A percentile compares a stretch with the other conserved stretches of the same genome.
These are phyloP conservation scores for Coniochaeta prunicola DNA, from an alignment of 2,329 filamentous ascomycete species.

Conservation along the genomic window DNA sequence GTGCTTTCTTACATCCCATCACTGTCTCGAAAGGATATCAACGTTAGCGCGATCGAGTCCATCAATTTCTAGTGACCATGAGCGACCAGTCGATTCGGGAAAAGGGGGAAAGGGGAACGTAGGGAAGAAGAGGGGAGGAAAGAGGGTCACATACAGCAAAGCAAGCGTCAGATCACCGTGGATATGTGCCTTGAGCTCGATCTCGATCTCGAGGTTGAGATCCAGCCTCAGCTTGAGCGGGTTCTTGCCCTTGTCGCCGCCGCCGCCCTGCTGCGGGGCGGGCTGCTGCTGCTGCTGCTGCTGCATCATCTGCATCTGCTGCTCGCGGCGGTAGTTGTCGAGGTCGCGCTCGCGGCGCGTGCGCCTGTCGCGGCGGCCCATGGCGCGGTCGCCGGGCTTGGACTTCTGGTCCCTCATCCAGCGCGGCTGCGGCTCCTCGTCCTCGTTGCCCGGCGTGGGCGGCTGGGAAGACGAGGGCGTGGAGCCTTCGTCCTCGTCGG, in stretches of 20 bases:
- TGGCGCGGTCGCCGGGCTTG: conserved; percentile 7
- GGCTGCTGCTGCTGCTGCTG: conserved; percentile 20
- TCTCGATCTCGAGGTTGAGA: conserved; percentile 71
- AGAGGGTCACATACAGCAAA: conserved; percentile 49
- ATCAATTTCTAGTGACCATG: not conserved
- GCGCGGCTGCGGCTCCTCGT: conserved; percentile 22
- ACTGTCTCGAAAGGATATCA: not conserved
- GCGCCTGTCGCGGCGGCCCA: conserved; percentile 9
- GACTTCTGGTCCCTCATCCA: conserved; percentile 19
- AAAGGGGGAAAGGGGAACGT: not conserved
- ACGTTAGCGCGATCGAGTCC: not conserved
- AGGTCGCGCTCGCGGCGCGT: conserved; percentile 8
- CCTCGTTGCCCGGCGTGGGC: conserved; percentile 20
- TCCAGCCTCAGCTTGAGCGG: conserved; percentile 64
- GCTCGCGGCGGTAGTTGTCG: conserved; percentile 14
- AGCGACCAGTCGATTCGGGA: not conserved
- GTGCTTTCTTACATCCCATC: not conserved
- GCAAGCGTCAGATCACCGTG: conserved; percentile 69
- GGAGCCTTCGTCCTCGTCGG: conserved; percentile 28
- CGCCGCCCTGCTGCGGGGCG: conserved; percentile 23
- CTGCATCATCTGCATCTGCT: conserved; percentile 15
- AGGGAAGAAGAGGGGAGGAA: not conserved
- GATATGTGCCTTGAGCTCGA: conserved; percentile 72
- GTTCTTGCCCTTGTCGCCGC: conserved; percentile 39
- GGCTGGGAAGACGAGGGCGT: conserved; percentile 20